Conservation (phyloP, 2,329 filamentous ascomycete species). For the Fusarium chaquense region DNA sequence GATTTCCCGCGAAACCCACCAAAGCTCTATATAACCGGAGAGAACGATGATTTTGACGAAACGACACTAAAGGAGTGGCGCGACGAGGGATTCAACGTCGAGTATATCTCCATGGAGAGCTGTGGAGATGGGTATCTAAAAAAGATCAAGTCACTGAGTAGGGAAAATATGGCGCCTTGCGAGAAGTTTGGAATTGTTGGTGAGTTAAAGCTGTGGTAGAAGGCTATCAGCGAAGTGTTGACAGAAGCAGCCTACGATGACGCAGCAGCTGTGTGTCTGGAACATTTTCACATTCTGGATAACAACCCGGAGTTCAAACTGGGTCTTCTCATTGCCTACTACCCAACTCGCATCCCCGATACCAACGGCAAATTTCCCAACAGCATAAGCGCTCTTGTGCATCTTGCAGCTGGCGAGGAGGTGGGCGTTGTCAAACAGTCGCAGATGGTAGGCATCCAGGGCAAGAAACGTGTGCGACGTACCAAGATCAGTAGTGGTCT, state of each 20-base stretch:
- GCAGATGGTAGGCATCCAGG: constrained; percentile 60
- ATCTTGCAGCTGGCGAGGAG: constrained; percentile 55
- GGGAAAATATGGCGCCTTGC: constrained; percentile 53
- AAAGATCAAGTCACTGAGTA: constrained; percentile 52
- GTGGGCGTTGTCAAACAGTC: constrained; percentile 57
- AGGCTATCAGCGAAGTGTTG: neutral
- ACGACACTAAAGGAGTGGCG: constrained; percentile 55
- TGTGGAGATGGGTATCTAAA: constrained; percentile 51
- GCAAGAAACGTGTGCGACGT: constrained; percentile 54
- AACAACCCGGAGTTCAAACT: constrained; percentile 60
- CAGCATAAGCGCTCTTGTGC: constrained; percentile 55
- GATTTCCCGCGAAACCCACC: constrained; percentile 55
- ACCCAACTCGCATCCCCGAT: constrained; percentile 59
- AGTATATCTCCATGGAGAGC: constrained; percentile 57
- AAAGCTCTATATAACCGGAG: constrained; percentile 59
- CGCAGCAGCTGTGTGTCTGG: constrained; percentile 57
- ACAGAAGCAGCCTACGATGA: constrained; percentile 56
- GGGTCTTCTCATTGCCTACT: constrained; percentile 59
- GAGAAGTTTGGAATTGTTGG: constrained; percentile 59
- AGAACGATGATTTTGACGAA: constrained; percentile 57
- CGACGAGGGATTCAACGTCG: constrained; percentile 58
- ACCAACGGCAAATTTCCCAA: constrained; percentile 57
- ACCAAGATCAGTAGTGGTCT: constrained; percentile 53
- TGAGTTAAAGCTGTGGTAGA: constrained; percentile 33
- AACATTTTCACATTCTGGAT: constrained; percentile 59